Percentiles rank a stretch among this genome's conserved stretches.
phyloP scores from a whole-genome alignment of 208 protist species.

The Leishmania tarentolae region DNA sequence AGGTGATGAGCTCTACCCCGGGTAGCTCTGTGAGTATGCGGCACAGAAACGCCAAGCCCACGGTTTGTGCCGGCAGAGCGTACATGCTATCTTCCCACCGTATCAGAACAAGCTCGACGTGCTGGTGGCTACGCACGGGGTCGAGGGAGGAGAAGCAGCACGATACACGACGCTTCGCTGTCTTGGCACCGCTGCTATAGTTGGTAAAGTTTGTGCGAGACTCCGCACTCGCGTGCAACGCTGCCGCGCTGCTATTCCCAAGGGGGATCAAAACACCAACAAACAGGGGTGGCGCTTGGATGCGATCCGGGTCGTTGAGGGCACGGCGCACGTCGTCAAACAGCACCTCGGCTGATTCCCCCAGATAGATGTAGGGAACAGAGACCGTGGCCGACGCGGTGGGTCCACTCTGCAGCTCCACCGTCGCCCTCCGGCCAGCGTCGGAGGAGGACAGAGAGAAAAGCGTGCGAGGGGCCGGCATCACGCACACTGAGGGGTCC shows the following conservation, averaged over 20 bases:
- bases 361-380: slow-evolving; percentile 43
- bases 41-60: slow-evolving; percentile 62
- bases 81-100: slow-evolving; percentile 83
- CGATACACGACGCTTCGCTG: slow-evolving; percentile 25
- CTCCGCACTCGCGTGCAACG: slow-evolving; percentile 8
- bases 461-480: slow-evolving; percentile 33
- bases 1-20: slow-evolving; percentile 90
- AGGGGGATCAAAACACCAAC: slow-evolving; percentile 46
- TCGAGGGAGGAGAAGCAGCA: slow-evolving; percentile 28
- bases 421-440: not conserved
- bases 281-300: slow-evolving; percentile 83
- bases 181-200: slow-evolving; percentile 20
- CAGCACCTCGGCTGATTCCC: slow-evolving; percentile 38
- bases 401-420: slow-evolving; percentile 13
- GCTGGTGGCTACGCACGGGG: slow-evolving; percentile 40
- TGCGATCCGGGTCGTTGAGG: slow-evolving; percentile 79
- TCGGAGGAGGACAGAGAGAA: slow-evolving; percentile 41
- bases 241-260: not conserved
- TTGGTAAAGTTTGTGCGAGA: slow-evolving; percentile 36
- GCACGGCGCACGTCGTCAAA: slow-evolving; percentile 50
- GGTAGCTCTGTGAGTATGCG: slow-evolving; percentile 62
- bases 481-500: not conserved
- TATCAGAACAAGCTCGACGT: slow-evolving; percentile 49
- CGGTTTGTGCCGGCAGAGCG: slow-evolving; percentile 39
- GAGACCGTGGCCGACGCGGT: slow-evolving; percentile 19